Evolutionary conservation across 2,329 filamentous ascomycete genomes (phyloP).

Genomic region (Botrytis galanthina): DNA sequence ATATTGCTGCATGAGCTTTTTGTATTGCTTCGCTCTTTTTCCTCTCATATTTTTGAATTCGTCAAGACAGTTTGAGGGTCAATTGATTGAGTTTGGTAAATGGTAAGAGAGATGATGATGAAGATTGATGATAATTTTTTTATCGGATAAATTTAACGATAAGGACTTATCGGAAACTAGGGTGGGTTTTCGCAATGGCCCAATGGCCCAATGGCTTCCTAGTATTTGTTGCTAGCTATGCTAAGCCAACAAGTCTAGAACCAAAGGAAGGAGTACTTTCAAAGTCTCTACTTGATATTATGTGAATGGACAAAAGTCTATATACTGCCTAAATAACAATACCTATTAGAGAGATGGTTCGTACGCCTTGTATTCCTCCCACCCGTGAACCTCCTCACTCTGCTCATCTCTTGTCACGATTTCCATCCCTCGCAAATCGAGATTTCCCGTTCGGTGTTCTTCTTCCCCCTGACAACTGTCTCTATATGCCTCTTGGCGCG

Average conservation of each 20-base stretch:
- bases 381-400: background rate
- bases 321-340: background rate
- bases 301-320: background rate
- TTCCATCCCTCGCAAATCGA: background rate
- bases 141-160: conserved; percentile 25
- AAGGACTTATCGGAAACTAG: conserved; percentile 23
- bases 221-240: background rate
- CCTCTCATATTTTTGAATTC: conserved; percentile 55
- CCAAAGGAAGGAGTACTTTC: background rate
- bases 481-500: background rate
- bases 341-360: background rate
- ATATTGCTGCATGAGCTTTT: conserved; percentile 93
- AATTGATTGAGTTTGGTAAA: conserved; percentile 5
- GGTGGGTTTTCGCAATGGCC: background rate
- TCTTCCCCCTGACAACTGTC: background rate
- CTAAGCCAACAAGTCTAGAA: background rate
- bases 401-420: background rate
- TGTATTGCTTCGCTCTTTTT: conserved; percentile 70
- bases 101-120: conserved; percentile 1
- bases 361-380: background rate
- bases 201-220: background rate
- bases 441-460: background rate
- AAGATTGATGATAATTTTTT: conserved; percentile 21
- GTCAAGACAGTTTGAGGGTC: background rate
- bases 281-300: background rate